Base-by-base conservation (phyloP, 2,329 filamentous ascomycete genomes). In the Huntiella decipiens region DNA sequence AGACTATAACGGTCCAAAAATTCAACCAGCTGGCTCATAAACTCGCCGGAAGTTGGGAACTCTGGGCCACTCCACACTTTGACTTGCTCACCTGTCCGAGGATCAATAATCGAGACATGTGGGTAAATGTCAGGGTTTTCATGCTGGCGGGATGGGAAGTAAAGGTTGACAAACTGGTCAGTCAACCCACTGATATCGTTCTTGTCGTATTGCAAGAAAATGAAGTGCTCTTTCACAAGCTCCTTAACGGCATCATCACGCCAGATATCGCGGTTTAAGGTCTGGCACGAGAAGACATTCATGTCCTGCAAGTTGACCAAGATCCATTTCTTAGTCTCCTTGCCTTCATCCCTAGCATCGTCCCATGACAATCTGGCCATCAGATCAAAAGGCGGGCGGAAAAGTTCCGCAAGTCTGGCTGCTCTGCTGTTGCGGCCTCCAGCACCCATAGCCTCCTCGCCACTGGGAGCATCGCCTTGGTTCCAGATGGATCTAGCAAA, bases 1-100 rank as follows among this genome's bases (percentile, higher is more conserved):
- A 98, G 67, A 57, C 87, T 95, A 64, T 96, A 98, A 17, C 91
- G 77, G 58, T 96, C 91, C n/a, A 98, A 73, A 55, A 98, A 98
- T 61, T 96, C 88, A 56, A 85, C 82, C 2, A 98, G 70, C 57
- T 95, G 84, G 57, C 86, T 84, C 50, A 93, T 74, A 54, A 98
- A 96, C 11, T 95, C 87, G 7, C 71, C 60, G 0, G 85, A 65
- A 35, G 71, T 72, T 1, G 87, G 79, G 45, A 87, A 82, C 1
- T 87, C 84, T 6, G 74, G 70, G 1, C 88, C 87, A 11, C 82
- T 86, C 88, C 91, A 96, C 1, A 87, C 74, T 65, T 98, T 98
- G 59, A 98, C 83, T 61, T 95, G 86, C 63, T 98, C 91, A 50
- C 91, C 91, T 1, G 91, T 98, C 50, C 91, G 74, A 2, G 91